Percentiles rank a stretch among this genome's conserved stretches.
phyloP scores from a whole-genome alignment of 257 asterid species.

The Lycium barbarum region DNA sequence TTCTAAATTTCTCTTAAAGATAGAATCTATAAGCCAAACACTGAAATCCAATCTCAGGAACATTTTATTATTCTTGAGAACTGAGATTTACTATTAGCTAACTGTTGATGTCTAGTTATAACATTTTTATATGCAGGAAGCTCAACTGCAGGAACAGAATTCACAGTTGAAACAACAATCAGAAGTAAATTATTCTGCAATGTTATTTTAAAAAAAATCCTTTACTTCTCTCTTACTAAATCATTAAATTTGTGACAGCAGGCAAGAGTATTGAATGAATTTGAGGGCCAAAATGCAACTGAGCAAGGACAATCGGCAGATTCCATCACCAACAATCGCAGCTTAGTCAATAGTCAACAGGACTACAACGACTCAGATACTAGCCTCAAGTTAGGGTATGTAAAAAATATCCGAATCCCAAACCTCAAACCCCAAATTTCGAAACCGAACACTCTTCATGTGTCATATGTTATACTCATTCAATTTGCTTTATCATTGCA shows the following conservation, averaged over 20 bases:
- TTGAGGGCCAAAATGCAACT: constrained; percentile 10
- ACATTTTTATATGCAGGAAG: constrained; percentile 53
- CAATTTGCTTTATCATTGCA: constrained; percentile 36
- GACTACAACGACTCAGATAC: constrained; percentile 53
- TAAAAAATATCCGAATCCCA: background rate
- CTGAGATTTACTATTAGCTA: background rate
- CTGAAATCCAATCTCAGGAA: background rate
- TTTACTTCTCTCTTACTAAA: background rate
- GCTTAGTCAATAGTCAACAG: constrained; percentile 34
- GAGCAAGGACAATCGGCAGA: constrained; percentile 55
- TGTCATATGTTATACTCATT: background rate
- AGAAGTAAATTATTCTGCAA: constrained; percentile 30
- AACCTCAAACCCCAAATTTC: background rate
- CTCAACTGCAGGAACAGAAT: constrained; percentile 60
- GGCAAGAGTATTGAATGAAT: constrained; percentile 10
- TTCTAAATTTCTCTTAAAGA: background rate
- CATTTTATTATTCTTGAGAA: background rate
- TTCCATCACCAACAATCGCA: constrained; percentile 43
- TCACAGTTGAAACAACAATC: constrained; percentile 54
- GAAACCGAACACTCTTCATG: background rate
- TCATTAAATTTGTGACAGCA: background rate
- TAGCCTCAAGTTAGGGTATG: constrained; percentile 74
- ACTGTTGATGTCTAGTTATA: background rate
- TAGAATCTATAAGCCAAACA: background rate
- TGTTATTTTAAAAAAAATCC: too few species aligned